phyloP scores from a whole-genome alignment of 768 basidiomycete genomes.

The Pleurotus eryngii region DNA sequence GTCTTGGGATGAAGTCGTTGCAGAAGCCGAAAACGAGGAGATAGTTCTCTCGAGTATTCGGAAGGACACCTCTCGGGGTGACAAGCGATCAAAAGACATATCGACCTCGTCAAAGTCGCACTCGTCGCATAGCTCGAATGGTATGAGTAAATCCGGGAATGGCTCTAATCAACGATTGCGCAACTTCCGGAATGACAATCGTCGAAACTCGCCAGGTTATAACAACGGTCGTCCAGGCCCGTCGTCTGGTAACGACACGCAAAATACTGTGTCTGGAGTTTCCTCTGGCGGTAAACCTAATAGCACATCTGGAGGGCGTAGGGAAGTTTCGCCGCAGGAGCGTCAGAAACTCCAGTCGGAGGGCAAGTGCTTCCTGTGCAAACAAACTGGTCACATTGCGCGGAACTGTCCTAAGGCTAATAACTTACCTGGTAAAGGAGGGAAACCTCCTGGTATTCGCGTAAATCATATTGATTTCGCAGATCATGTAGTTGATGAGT shows the following conservation, averaged over 20 bases:
- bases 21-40: conserved; percentile 28
- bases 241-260: neutral
- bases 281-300: neutral
- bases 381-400: conserved; percentile 22
- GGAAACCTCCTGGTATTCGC: neutral
- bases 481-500: neutral
- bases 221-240: too few relatives aligned
- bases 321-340: conserved; percentile 10
- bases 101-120: neutral
- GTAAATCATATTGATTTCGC: neutral
- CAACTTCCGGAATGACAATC: too few relatives aligned
- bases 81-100: conserved; percentile 8
- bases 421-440: conserved; percentile 3
- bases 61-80: neutral
- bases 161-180: too few relatives aligned
- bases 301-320: neutral
- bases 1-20: conserved; percentile 19
- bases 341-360: conserved; percentile 8
- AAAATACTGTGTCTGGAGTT: neutral
- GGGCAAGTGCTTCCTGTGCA: conserved; percentile 26
- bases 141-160: too few relatives aligned
- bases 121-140: neutral
- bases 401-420: conserved; percentile 25
- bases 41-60: conserved; percentile 11
- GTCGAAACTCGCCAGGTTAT: too few relatives aligned